Conservation (phyloP, 768 basidiomycete genomes). For the Pleurotus sapidus region DNA sequence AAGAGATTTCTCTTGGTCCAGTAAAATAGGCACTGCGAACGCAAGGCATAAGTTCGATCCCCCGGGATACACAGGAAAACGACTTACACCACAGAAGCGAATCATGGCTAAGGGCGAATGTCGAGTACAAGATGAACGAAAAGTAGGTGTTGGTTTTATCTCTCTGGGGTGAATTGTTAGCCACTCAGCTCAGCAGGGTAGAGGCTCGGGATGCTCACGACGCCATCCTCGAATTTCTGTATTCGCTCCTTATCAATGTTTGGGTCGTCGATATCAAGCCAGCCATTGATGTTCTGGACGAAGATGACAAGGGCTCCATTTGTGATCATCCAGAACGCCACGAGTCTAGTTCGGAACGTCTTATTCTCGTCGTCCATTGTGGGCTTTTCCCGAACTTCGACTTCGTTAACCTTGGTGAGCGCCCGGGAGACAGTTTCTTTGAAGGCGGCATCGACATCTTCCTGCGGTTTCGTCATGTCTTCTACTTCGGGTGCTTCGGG, state of each 20-base stretch:
- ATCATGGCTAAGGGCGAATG: slow-evolving; percentile 53
- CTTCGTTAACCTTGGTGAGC: slow-evolving; percentile 66
- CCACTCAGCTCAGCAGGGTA: background rate
- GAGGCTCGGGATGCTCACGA: background rate
- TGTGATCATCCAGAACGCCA: slow-evolving; percentile 74
- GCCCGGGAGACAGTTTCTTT: slow-evolving; percentile 90
- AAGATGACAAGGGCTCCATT: slow-evolving; percentile 15
- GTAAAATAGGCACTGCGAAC: slow-evolving; percentile 70
- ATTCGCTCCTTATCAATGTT: slow-evolving; percentile 5
- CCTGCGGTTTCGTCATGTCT: slow-evolving; percentile 77
- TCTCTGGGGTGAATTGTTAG: background rate
- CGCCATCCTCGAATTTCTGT: slow-evolving; percentile 12
- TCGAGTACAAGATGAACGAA: slow-evolving; percentile 57
- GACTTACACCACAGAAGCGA: slow-evolving; percentile 55
- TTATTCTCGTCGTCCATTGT: slow-evolving; percentile 88
- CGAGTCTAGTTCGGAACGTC: slow-evolving; percentile 89
- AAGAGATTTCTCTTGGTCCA: slow-evolving; percentile 83
- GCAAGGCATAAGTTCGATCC: background rate
- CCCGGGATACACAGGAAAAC: background rate
- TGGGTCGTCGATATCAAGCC: slow-evolving; percentile 12
- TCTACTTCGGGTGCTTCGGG: slow-evolving; percentile 79
- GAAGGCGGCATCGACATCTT: slow-evolving; percentile 88
- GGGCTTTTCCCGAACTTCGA: slow-evolving; percentile 72
- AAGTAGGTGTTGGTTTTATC: slow-evolving; percentile 53
- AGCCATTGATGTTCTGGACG: slow-evolving; percentile 13